These are phyloP conservation scores for Boletus rex-veris DNA, from an alignment of 768 basidiomycete species.

Conservation along the genomic window DNA sequence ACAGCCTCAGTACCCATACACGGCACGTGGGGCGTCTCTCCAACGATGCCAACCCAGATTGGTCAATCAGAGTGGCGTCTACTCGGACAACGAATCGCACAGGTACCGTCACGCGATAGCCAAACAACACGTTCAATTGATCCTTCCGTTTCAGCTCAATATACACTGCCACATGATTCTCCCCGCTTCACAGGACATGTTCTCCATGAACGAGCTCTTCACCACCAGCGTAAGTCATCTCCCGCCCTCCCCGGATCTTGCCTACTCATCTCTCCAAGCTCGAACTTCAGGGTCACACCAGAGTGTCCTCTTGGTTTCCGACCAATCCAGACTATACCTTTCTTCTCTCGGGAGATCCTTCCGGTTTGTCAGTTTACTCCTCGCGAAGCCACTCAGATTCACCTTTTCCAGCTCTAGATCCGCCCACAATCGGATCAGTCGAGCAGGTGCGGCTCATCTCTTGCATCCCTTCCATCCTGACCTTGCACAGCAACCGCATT, in stretches of 20 bases:
- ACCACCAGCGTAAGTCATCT: conserved; percentile 39
- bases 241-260: background rate
- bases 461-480: conserved; percentile 8
- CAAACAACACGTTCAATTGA: conserved; percentile 14
- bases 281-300: conserved; percentile 22
- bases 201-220: conserved; percentile 46
- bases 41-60: conserved; percentile 27
- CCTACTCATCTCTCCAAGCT: conserved; percentile 15
- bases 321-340: conserved; percentile 37
- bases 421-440: background rate
- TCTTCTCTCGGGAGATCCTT: conserved; percentile 42
- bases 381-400: background rate
- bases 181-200: conserved; percentile 44
- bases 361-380: conserved; percentile 7
- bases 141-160: conserved; percentile 38
- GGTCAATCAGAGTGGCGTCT: conserved; percentile 39
- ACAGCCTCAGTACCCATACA: conserved; percentile 46
- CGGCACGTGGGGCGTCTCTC: conserved; percentile 24
- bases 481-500: background rate
- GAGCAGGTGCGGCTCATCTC: conserved; percentile 12
- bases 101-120: conserved; percentile 35
- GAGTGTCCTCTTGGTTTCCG: conserved; percentile 39
- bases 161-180: conserved; percentile 61
- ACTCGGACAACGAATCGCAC: conserved; percentile 42
- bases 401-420: conserved; percentile 12